Conservation (phyloP, 208 protist species). For the Jaenimonas drosophilae region DNA sequence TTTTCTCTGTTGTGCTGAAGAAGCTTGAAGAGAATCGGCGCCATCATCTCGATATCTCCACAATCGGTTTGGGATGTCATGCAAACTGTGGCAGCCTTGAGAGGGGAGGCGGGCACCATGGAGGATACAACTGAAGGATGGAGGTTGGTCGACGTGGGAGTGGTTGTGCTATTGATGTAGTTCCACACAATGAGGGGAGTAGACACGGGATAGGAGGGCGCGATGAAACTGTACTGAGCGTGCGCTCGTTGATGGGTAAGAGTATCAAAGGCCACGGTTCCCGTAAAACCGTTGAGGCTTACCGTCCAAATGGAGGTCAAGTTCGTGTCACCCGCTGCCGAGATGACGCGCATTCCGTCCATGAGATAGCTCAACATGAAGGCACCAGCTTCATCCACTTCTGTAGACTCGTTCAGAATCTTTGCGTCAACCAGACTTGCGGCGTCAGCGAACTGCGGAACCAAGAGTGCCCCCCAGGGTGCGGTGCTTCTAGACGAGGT, state of each 20-base stretch:
- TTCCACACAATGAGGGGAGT: constrained; percentile 52
- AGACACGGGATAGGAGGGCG: constrained; percentile 24
- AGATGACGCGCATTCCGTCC: constrained; percentile 56
- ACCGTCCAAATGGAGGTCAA: constrained; percentile 31
- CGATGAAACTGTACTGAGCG: constrained; percentile 39
- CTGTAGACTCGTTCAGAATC: constrained; percentile 19
- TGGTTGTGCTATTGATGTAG: constrained; percentile 19
- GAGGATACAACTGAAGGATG: constrained; percentile 17
- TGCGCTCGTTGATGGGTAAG: constrained; percentile 58
- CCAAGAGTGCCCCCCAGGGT: constrained; percentile 62
- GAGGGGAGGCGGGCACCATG: constrained; percentile 45
- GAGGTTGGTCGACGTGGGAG: constrained; percentile 15
- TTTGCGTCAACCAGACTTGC: constrained; percentile 21
- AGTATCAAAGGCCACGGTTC: constrained; percentile 56
- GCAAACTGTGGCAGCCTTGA: constrained; percentile 59
- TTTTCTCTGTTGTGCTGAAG: constrained; percentile 36
- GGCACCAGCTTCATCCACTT: constrained; percentile 66
- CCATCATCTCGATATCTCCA: constrained; percentile 36
- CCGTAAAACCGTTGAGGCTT: constrained; percentile 59
- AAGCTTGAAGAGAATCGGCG: constrained; percentile 48
- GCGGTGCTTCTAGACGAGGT: constrained; percentile 8
- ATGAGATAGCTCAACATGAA: constrained; percentile 71
- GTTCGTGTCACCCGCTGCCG: constrained; percentile 14
- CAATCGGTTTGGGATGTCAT: constrained; percentile 53
- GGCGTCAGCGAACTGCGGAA: constrained; percentile 42